Percentiles rank a stretch among this genome's conserved stretches.
These are phyloP conservation scores for Quercus dentata DNA, from an alignment of 306 rosid genomes.

Conservation along the genomic window DNA sequence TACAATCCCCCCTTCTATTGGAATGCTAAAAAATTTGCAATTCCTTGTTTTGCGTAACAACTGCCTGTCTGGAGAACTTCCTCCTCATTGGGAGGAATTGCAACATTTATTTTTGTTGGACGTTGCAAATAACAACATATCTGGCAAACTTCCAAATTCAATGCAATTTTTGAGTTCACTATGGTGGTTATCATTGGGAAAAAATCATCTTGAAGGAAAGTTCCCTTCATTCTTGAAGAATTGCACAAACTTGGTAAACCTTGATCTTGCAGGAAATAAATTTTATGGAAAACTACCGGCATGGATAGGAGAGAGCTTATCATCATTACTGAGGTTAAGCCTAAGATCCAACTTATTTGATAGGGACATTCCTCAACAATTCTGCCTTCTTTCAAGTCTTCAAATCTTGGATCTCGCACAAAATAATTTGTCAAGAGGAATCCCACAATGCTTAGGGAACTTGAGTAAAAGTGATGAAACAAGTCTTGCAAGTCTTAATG, in stretches of 20 bases:
- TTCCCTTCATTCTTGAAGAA: too few species aligned
- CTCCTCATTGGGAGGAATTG: not conserved
- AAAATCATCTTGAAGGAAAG: too few species aligned
- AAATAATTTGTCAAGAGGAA: not conserved
- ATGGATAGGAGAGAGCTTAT: not conserved
- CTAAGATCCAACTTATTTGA: not conserved
- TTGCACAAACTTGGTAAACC: too few species aligned
- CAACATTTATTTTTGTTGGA: fast-evolving
- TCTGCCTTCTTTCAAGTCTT: not conserved
- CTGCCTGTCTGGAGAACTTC: not conserved
- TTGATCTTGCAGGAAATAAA: not conserved
- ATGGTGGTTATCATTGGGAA: fast-evolving
- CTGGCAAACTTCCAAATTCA: too few species aligned
- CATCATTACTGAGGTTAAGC: not conserved
- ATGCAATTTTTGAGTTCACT: too few species aligned
- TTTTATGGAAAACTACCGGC: not conserved
- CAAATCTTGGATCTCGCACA: not conserved
- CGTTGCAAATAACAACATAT: too few species aligned
- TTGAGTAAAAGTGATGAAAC: not conserved
- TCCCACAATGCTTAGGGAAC: not conserved
- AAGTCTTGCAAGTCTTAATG: fast-evolving
- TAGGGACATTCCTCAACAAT: not conserved
- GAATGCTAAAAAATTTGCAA: not conserved
- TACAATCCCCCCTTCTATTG: not conserved
- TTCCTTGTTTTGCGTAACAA: not conserved